Evolutionary conservation across 495 filamentous ascomycete species (phyloP).

Genomic region (Podospora appendiculata): DNA sequence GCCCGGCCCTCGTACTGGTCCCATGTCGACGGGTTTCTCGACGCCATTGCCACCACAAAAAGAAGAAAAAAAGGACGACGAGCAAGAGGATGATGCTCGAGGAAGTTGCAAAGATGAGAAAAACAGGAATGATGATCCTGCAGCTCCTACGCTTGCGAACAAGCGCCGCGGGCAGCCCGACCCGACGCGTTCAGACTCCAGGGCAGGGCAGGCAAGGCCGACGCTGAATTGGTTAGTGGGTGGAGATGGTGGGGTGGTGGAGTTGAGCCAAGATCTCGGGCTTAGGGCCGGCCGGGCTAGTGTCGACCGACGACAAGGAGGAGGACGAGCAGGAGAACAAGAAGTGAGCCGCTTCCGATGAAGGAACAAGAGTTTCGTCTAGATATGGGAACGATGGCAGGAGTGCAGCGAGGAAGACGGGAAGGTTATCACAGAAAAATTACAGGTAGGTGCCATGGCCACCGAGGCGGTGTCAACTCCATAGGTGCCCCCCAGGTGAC

Average conservation of each 20-base stretch:
- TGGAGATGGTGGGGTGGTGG: constrained; percentile 1
- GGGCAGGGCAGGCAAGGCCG: background rate
- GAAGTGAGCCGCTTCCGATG: too few species aligned
- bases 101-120: background rate
- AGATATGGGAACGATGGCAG: too few species aligned
- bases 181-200: background rate
- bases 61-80: background rate
- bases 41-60: constrained; percentile 13
- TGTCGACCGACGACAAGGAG: too few species aligned
- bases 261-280: background rate
- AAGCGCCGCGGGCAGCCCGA: background rate
- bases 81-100: too few species aligned
- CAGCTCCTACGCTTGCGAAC: background rate
- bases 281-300: too few species aligned
- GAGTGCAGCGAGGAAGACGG: too few species aligned
- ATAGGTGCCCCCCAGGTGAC: too few species aligned
- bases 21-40: constrained; percentile 45
- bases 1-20: constrained; percentile 37
- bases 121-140: background rate
- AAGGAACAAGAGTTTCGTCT: too few species aligned
- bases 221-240: background rate
- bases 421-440: too few species aligned
- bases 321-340: too few species aligned
- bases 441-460: too few species aligned
- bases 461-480: too few species aligned